These are phyloP conservation scores for Candida caryicola DNA, from an alignment of 805 yeast genomes.

Conservation along the genomic window DNA sequence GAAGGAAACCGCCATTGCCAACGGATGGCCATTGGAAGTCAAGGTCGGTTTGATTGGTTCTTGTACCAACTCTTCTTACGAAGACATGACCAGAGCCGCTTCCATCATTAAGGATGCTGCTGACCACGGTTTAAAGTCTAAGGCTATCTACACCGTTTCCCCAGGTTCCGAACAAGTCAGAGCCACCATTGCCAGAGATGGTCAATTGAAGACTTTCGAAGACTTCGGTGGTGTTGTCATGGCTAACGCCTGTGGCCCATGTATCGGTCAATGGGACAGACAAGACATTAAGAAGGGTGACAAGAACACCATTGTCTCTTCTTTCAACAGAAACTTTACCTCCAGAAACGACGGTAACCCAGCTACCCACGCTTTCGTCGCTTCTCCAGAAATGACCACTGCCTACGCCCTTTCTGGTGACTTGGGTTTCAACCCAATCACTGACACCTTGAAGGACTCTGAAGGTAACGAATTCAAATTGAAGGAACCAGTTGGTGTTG, in stretches of 20 bases:
- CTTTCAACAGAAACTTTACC: slow-evolving; percentile 97
- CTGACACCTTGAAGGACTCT: slow-evolving; percentile 81
- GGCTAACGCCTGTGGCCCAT: slow-evolving; percentile 99
- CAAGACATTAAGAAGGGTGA: slow-evolving; percentile 88
- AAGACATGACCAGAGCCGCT: slow-evolving; percentile 96
- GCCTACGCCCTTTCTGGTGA: slow-evolving; percentile 96
- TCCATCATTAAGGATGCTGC: slow-evolving; percentile 87
- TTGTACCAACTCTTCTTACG: slow-evolving; percentile 97
- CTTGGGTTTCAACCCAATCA: slow-evolving; percentile 93
- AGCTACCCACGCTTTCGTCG: slow-evolving; percentile 93
- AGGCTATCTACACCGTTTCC: slow-evolving; percentile 84
- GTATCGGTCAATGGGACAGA: slow-evolving; percentile 99
- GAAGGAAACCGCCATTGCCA: slow-evolving; percentile 63
- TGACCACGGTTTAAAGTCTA: slow-evolving; percentile 81
- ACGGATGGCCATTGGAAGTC: slow-evolving; percentile 83
- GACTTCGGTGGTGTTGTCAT: slow-evolving; percentile 87
- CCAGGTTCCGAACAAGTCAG: slow-evolving; percentile 99
- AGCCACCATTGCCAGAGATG: slow-evolving; percentile 96
- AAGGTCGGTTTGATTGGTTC: slow-evolving; percentile 96
- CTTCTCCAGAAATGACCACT: slow-evolving; percentile 94
- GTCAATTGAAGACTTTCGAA: slow-evolving; percentile 75
- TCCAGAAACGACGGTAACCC: slow-evolving; percentile 98
- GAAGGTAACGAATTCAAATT: slow-evolving; percentile 90
- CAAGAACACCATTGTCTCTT: slow-evolving; percentile 93
- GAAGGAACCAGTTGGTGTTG: slow-evolving; percentile 83